These are phyloP conservation scores for Penicillium lagena DNA, from an alignment of 495 filamentous ascomycete species.

Conservation along the genomic window DNA sequence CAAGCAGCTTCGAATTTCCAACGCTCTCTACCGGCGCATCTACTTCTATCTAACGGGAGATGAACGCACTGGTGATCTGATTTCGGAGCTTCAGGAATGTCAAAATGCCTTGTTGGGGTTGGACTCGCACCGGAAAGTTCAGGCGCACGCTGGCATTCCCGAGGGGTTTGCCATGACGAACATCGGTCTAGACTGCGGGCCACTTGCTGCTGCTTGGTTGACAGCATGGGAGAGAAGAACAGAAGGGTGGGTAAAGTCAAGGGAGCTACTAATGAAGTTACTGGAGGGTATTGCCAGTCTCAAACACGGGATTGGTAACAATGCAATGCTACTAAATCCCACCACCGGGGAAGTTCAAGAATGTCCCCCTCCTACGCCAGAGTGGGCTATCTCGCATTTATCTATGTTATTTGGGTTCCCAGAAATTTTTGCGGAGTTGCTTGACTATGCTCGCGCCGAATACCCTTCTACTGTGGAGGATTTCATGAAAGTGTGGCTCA, in stretches of 20 bases:
- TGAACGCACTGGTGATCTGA: slow-evolving; percentile 41
- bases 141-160: slow-evolving; percentile 27
- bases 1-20: slow-evolving; percentile 45
- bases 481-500: slow-evolving; percentile 11
- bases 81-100: slow-evolving; percentile 22
- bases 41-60: slow-evolving; percentile 42
- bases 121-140: slow-evolving; percentile 43
- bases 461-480: not conserved
- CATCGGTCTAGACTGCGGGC: slow-evolving; percentile 39
- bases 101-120: slow-evolving; percentile 30
- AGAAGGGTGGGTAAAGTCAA: slow-evolving; percentile 5
- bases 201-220: slow-evolving; percentile 35
- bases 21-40: slow-evolving; percentile 34
- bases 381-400: slow-evolving; percentile 16
- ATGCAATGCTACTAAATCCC: slow-evolving; percentile 14
- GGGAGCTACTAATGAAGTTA: slow-evolving; percentile 6
- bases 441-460: slow-evolving; percentile 7
- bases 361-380: slow-evolving; percentile 15
- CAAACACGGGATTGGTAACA: slow-evolving; percentile 14
- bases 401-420: slow-evolving; percentile 19
- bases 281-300: slow-evolving; percentile 12
- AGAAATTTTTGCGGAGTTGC: slow-evolving; percentile 12
- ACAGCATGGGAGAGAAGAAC: slow-evolving; percentile 36
- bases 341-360: slow-evolving; percentile 9
- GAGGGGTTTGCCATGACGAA: slow-evolving; percentile 29